Evolutionary conservation across 805 yeast species (phyloP).

Genomic region (Metschnikowia anglica): DNA sequence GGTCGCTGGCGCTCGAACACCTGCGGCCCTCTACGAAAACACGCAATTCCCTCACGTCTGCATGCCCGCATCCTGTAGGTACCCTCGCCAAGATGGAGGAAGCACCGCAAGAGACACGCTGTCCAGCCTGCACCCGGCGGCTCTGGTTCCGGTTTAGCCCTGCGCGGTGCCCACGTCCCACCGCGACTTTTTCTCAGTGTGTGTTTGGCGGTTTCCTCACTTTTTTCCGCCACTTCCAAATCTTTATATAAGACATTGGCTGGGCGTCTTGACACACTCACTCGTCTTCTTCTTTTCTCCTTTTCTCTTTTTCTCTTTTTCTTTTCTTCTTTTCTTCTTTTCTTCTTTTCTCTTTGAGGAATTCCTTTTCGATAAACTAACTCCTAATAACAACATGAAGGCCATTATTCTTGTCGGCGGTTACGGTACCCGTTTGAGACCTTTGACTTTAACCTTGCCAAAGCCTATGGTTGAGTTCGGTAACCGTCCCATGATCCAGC

Average conservation of each 20-base stretch:
- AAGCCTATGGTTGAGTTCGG: slow-evolving; percentile 97
- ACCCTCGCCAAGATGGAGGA: too few relatives aligned
- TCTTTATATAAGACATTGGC: slow-evolving; percentile 11
- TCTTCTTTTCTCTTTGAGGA: slow-evolving; percentile 15
- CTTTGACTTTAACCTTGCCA: slow-evolving; percentile 90
- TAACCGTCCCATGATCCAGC: slow-evolving; percentile 98
- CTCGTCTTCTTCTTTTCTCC: background rate
- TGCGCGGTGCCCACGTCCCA: slow-evolving; percentile 13
- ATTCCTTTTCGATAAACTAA: slow-evolving; percentile 3
- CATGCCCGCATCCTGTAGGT: background rate
- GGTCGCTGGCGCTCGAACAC: background rate
- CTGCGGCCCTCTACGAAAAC: background rate
- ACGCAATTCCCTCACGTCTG: background rate
- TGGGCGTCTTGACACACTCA: background rate
- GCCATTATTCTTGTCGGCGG: slow-evolving; percentile 99
- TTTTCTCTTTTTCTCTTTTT: slow-evolving; percentile 1
- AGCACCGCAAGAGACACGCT: too few relatives aligned
- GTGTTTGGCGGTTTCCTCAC: slow-evolving; percentile 9
- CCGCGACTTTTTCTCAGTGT: slow-evolving; percentile 12
- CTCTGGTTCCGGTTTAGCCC: too few relatives aligned
- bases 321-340: slow-evolving; percentile 11
- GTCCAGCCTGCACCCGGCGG: too few relatives aligned
- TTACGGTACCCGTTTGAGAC: slow-evolving; percentile 99
- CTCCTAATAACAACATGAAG: slow-evolving; percentile 55
- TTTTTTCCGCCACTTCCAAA: slow-evolving; percentile 10